Evolutionary conservation across 1,284 basidiomycete species (phyloP).

Genomic region (Trichosporon sp.): DNA sequence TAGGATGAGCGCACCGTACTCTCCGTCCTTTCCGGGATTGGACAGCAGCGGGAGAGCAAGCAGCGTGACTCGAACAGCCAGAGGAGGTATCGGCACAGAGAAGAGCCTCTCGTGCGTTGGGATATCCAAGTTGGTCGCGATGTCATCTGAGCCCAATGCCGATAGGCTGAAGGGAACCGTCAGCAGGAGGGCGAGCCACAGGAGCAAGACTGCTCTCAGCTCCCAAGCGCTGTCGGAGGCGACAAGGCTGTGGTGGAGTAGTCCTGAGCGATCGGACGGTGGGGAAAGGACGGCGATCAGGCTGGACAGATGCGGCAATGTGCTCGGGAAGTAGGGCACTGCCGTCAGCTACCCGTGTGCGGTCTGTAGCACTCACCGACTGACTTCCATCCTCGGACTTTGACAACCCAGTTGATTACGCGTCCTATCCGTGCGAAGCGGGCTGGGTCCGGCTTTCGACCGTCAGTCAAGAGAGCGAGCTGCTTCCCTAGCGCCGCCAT

Average conservation of each 20-base stretch:
- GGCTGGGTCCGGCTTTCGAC: conserved; percentile 44
- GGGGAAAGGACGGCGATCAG: conserved; percentile 69
- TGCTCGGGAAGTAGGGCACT: conserved; percentile 91
- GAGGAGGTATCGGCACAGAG: conserved; percentile 63
- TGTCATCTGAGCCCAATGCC: conserved; percentile 63
- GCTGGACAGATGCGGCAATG: conserved; percentile 76
- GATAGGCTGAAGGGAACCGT: conserved; percentile 91
- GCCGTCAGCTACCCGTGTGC: neutral
- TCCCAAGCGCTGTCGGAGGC: conserved; percentile 65
- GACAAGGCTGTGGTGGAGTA: conserved; percentile 45
- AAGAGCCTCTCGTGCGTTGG: conserved; percentile 72
- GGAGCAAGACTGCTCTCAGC: conserved; percentile 76
- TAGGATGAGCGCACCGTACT: conserved; percentile 52
- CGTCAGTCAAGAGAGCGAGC: conserved; percentile 60
- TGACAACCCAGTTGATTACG: conserved; percentile 81
- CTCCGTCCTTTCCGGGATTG: conserved; percentile 53
- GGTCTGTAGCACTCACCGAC: conserved; percentile 68
- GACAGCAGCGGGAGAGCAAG: conserved; percentile 47
- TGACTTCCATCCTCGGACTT: conserved; percentile 87
- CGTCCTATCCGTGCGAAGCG: conserved; percentile 65
- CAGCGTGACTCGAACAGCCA: conserved; percentile 62
- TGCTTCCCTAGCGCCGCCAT: conserved; percentile 67
- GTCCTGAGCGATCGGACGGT: conserved; percentile 56
- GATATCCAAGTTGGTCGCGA: conserved; percentile 61
- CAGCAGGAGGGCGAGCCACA: conserved; percentile 92